Conservation (phyloP, 805 yeast species). For the Jamesozyma gamospora region DNA sequence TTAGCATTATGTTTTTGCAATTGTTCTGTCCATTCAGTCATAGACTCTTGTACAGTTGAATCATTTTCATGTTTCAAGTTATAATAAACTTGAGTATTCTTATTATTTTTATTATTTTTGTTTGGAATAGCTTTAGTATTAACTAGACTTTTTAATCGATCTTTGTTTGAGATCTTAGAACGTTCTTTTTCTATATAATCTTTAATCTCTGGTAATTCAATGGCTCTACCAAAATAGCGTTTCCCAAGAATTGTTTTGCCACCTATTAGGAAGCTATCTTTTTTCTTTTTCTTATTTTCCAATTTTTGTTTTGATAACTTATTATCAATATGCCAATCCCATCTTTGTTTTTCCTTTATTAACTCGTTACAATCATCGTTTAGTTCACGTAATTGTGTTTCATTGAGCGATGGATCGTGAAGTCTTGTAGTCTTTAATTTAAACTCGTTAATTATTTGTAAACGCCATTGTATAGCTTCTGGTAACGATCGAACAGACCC, state of each 20-base stretch:
- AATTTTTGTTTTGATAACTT: conserved; percentile 23
- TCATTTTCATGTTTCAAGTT: not conserved
- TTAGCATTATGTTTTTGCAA: conserved; percentile 9
- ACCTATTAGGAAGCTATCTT: conserved; percentile 4
- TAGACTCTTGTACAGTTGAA: conserved; percentile 3
- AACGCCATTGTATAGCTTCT: conserved; percentile 66
- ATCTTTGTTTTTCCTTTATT: conserved; percentile 55
- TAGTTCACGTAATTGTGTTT: conserved; percentile 54
- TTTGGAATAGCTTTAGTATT: conserved; percentile 8
- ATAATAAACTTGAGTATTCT: conserved; percentile 1
- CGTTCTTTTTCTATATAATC: conserved; percentile 32
- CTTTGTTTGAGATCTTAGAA: conserved; percentile 14
- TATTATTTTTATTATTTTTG: not conserved
- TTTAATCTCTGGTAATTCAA: conserved; percentile 65
- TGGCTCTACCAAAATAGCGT: conserved; percentile 75
- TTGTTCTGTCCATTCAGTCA: conserved; percentile 9
- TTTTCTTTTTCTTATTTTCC: not conserved
- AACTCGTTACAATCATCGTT: conserved; percentile 66
- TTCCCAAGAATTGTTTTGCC: conserved; percentile 40
- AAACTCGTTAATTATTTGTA: conserved; percentile 52
- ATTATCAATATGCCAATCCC: conserved; percentile 66
- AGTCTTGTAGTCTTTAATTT: conserved; percentile 49
- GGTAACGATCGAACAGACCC: conserved; percentile 42
- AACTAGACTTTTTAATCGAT: conserved; percentile 4
- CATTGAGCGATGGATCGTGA: conserved; percentile 51